A percentile compares a stretch with the other conserved stretches of the same genome.
Conservation (phyloP, 179 eudicot genomes). For the Nepenthes alata region DNA sequence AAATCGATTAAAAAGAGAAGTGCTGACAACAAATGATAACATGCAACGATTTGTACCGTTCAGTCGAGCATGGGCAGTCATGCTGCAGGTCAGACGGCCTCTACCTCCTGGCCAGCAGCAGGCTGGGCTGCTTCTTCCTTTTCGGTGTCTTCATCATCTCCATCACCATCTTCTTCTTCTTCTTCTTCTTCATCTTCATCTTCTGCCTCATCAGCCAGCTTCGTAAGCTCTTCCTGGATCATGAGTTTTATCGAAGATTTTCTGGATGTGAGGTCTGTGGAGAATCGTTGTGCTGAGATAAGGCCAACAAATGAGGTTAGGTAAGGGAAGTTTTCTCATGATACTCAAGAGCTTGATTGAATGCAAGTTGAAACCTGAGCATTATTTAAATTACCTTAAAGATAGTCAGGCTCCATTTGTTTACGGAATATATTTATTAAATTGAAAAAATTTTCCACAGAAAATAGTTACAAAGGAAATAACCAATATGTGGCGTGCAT, state of each 20-base stretch:
- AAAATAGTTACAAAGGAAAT: no score
- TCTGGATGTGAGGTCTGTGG: conserved; percentile 43
- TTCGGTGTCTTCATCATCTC: conserved; percentile 55
- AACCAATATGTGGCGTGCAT: no score
- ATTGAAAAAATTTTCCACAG: no score
- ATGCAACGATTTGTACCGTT: conserved; percentile 1
- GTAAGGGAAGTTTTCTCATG: not conserved
- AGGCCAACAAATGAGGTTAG: not conserved
- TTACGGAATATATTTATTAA: no score
- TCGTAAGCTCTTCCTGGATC: conserved; percentile 79
- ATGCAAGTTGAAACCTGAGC: no score
- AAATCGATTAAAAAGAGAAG: no score
- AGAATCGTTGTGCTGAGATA: conserved; percentile 45
- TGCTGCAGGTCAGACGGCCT: conserved; percentile 20
- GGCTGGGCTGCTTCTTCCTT: conserved; percentile 23
- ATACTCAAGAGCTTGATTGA: no score
- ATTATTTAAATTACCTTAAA: no score
- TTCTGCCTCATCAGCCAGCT: conserved; percentile 60
- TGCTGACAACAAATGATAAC: not conserved
- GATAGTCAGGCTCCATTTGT: no score
- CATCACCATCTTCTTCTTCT: conserved; percentile 24
- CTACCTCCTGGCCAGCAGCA: conserved; percentile 26
- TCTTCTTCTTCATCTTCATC: conserved; percentile 59
- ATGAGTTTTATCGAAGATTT: conserved; percentile 62
- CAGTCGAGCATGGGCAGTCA: not conserved